Evolutionary conservation across 257 asterid species (phyloP), one percentile per base, ranked within the genome.

Genomic region (Ajuga chamaepitys): DNA sequence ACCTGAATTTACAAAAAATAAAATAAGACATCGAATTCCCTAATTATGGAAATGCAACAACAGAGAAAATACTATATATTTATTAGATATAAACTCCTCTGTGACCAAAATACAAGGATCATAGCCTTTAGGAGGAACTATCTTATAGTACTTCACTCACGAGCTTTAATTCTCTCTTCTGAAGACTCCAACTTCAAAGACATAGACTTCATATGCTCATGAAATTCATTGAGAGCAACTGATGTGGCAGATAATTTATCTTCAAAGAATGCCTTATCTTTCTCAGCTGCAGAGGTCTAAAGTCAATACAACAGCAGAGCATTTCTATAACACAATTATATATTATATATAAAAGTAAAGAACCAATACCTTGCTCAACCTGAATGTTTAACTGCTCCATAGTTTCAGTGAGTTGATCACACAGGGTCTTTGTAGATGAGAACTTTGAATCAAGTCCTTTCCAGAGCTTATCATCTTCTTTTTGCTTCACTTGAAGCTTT

Each of bases 391-490:
- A 73, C 72, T 71, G 87, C 77, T 80, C 92, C 75, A 90, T 67
- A 52, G 96, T 90, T 72, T 81, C 91, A n/a, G 80, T 78, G 58
- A 94, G 88, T 78, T 88, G 90, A 82, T 85, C 88, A 60, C 97
- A 94, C 70, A 79, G 61, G 54, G 88, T 76, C 82, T 86, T 90
- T 25, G 95, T 85, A 30, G 88, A 88, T 67, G 82, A 78, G 76
- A 94, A 83, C 75, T 94, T 94, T 14, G 95, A 91, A 60, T 90
- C 96, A 57, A 94, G 85, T 60, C 96, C 99, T 68, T 59, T 82
- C 97, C 99, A 90, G n/a, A 88, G 92, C 80, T 88, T 90, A 77
- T 85, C 93, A 65, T 94, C 98, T 75, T 94, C 99, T 78, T 88
- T 90, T 77, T 85, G 96, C 83, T 80, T 90, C 68, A 82, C 96